Percentiles rank a stretch among this genome's conserved stretches.
These are phyloP conservation scores for Simplicillium sp. DNA, from an alignment of 2,329 filamentous ascomycete species.

Conservation along the genomic window DNA sequence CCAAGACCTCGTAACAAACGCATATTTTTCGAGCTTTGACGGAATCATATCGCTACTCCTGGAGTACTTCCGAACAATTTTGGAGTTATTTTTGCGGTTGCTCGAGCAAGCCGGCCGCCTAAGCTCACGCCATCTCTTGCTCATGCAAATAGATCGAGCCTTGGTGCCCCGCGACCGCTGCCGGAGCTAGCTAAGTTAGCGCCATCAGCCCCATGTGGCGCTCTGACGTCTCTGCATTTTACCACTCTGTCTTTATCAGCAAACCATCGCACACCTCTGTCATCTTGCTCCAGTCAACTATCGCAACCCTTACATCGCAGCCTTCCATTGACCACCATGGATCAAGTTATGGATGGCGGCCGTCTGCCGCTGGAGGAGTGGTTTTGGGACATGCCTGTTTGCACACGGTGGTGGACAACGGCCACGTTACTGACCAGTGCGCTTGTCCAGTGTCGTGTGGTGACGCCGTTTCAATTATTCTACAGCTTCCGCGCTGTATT, in stretches of 20 bases:
- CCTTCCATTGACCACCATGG: slow-evolving; percentile 28
- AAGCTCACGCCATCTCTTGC: too few relatives aligned
- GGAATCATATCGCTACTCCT: too few relatives aligned
- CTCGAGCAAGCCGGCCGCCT: too few relatives aligned
- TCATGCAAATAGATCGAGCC: neutral
- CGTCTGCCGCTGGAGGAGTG: slow-evolving; percentile 83
- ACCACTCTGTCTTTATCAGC: slow-evolving; percentile 2
- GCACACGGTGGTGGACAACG: slow-evolving; percentile 94
- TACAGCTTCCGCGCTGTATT: slow-evolving; percentile 93
- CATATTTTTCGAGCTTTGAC: too few relatives aligned
- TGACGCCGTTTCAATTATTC: slow-evolving; percentile 92
- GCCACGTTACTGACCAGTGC: slow-evolving; percentile 81
- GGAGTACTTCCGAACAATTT: too few relatives aligned
- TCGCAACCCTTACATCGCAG: too few relatives aligned
- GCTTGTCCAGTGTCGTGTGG: slow-evolving; percentile 84
- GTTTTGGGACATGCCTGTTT: slow-evolving; percentile 98
- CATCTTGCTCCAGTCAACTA: neutral
- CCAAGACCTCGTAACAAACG: too few relatives aligned
- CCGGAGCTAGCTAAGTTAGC: neutral
- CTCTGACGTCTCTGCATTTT: slow-evolving; percentile 3
- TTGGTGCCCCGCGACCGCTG: neutral
- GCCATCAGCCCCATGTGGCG: slow-evolving; percentile 2
- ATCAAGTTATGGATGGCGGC: slow-evolving; percentile 51
- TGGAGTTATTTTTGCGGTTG: too few relatives aligned
- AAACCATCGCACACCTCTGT: neutral